phyloP scores from a whole-genome alignment of 306 rosid species.

The Carpinus fangiana region DNA sequence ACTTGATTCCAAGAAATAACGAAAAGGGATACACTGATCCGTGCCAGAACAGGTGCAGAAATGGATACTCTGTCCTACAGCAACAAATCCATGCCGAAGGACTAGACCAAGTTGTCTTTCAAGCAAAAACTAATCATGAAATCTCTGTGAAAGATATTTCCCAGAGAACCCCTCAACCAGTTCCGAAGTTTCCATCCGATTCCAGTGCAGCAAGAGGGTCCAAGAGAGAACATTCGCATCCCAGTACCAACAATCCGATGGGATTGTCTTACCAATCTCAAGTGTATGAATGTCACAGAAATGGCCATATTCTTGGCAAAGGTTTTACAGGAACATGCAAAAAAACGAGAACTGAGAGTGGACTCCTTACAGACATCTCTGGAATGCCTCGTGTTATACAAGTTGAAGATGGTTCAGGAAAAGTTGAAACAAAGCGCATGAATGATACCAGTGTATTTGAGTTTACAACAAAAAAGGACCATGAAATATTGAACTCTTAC shows the following conservation, averaged over 20 bases:
- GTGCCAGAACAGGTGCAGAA: constrained; percentile 31
- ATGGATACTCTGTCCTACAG: constrained; percentile 30
- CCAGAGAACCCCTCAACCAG: constrained; percentile 28
- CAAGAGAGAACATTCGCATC: constrained; percentile 44
- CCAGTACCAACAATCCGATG: constrained; percentile 31
- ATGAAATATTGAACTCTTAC: constrained; percentile 31
- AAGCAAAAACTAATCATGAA: constrained; percentile 31
- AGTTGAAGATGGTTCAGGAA: constrained; percentile 32
- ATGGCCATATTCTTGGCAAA: constrained; percentile 27
- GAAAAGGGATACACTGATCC: constrained; percentile 36
- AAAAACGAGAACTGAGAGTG: constrained; percentile 47
- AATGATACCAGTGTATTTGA: constrained; percentile 18
- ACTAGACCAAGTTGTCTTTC: constrained; percentile 28
- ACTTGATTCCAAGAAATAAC: constrained; percentile 24
- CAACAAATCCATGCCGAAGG: constrained; percentile 37
- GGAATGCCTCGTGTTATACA: constrained; percentile 29
- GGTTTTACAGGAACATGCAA: constrained; percentile 35
- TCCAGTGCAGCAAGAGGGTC: constrained; percentile 43
- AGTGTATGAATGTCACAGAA: constrained; percentile 34
- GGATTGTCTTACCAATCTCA: constrained; percentile 43
- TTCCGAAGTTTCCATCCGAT: constrained; percentile 34
- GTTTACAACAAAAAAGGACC: constrained; percentile 29
- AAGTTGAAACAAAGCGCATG: constrained; percentile 24
- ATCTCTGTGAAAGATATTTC: constrained; percentile 33
- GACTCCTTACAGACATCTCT: constrained; percentile 29